Evolutionary conservation across 2,329 filamentous ascomycete genomes (phyloP).

Genomic region (Xenosphaeropsis pyriputrescens): DNA sequence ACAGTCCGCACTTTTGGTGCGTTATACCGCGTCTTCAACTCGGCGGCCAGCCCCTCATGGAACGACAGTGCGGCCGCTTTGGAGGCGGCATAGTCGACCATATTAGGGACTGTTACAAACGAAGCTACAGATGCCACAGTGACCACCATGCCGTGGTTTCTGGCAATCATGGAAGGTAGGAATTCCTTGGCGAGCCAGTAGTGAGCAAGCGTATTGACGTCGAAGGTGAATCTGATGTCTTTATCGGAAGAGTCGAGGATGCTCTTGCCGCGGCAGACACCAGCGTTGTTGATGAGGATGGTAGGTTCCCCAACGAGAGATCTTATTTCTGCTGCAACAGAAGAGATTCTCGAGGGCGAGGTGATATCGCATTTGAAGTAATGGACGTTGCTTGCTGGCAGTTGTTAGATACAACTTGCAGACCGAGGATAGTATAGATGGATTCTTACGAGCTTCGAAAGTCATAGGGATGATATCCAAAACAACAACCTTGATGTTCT

Average conservation of each 20-base stretch:
- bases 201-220: conserved; percentile 55
- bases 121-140: conserved; percentile 52
- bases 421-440: neutral
- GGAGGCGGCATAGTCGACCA: conserved; percentile 53
- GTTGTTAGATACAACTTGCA: neutral
- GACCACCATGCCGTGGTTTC: conserved; percentile 59
- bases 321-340: conserved; percentile 36
- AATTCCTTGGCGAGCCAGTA: conserved; percentile 55
- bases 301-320: conserved; percentile 46
- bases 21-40: conserved; percentile 43
- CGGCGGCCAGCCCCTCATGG: conserved; percentile 48
- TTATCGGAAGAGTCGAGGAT: conserved; percentile 42
- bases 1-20: conserved; percentile 51
- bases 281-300: conserved; percentile 60
- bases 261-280: conserved; percentile 43
- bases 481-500: conserved; percentile 52
- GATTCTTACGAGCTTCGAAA: conserved; percentile 32
- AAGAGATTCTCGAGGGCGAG: conserved; percentile 34
- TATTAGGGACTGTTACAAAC: conserved; percentile 42
- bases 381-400: conserved; percentile 36
- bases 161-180: conserved; percentile 45
- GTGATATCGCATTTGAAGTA: conserved; percentile 61
- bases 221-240: conserved; percentile 52
- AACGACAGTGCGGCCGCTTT: conserved; percentile 54
- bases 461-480: conserved; percentile 52